Evolutionary conservation across 164 flowering plant genomes (phyloP), one percentile per base, ranked within the genome.

Genomic region (Saururus chinensis): DNA sequence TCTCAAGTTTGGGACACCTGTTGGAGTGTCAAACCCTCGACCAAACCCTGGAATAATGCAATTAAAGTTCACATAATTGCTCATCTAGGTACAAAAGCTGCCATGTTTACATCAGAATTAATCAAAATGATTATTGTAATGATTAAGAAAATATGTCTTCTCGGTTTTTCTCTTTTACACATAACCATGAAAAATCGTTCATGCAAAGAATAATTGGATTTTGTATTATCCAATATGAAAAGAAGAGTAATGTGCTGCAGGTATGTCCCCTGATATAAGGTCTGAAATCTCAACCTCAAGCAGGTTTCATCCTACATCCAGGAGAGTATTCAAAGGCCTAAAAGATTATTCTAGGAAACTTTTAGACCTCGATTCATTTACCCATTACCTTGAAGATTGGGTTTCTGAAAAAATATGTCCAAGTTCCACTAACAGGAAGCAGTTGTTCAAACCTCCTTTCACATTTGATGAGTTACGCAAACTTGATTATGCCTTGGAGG

Each of bases 401-500:
- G 68, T 79, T 77, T 26, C 64, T 58, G 81, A 77, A 70, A 79
- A 70, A 53, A 68, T 67, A 57, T 45, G 60, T 57, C 48, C 60
- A 23, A 67, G 68, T 69, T 59, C 76, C 40, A 64, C 25, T 20
- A 68, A 69, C 63, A 70, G 56, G 59, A 77, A 75, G 23, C 74
- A 69, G 8, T 61, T 59, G 58, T 80, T 82, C 66, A 66, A 65
- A 53, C 71, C 83, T 45, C 89, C 89, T 57, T 84, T 84, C 66
- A 67, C 37, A 42, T 70, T 78, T 51, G 87, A 79, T 67, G 87
- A 84, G 53, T 57, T 84, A 62, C 66, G 69, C 19, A 76, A 76
- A 73, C 77, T 84, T 68, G 89, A 84, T 71, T 79, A 76, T 53
- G 86, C 89, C 48, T 66, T 84, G 72, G 89, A 84, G 59, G 87